These are phyloP conservation scores for Glutinoglossum americanum DNA, from an alignment of 495 filamentous ascomycete genomes.

Conservation along the genomic window DNA sequence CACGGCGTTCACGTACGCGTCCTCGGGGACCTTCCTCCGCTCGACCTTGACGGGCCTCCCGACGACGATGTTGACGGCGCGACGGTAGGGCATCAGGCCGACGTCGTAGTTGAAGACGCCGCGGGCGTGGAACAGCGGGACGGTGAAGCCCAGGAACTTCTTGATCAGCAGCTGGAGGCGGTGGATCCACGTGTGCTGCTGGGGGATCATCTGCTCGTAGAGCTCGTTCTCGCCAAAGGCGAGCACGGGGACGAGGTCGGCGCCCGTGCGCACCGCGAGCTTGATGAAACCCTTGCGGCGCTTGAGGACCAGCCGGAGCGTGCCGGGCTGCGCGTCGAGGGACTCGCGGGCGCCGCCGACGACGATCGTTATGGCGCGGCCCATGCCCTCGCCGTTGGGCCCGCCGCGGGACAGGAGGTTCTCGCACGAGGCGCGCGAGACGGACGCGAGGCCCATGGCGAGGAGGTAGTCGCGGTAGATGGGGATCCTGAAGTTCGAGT, in stretches of 20 bases:
- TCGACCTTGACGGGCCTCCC: constrained; percentile 55
- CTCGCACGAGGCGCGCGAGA: constrained; percentile 76
- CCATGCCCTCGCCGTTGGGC: constrained; percentile 66
- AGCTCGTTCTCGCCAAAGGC: constrained; percentile 91
- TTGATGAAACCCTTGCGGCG: constrained; percentile 85
- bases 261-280: constrained; percentile 70
- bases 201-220: constrained; percentile 64
- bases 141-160: constrained; percentile 71
- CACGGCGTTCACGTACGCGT: constrained; percentile 55
- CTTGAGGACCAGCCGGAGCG: constrained; percentile 52
- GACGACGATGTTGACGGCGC: constrained; percentile 71
- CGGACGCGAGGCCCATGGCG: constrained; percentile 63
- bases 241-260: constrained; percentile 78
- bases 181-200: constrained; percentile 49
- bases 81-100: constrained; percentile 80
- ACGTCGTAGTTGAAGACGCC: constrained; percentile 97
- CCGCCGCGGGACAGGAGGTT: constrained; percentile 67
- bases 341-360: constrained; percentile 83
- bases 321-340: constrained; percentile 60
- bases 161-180: constrained; percentile 62
- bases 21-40: constrained; percentile 36
- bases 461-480: constrained; percentile 86
- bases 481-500: constrained; percentile 83
- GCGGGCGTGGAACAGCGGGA: constrained; percentile 73
- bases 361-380: constrained; percentile 88